Evolutionary conservation across 108 stramenopile genomes (phyloP).

Genomic region (Stephanodiscus triporus): DNA sequence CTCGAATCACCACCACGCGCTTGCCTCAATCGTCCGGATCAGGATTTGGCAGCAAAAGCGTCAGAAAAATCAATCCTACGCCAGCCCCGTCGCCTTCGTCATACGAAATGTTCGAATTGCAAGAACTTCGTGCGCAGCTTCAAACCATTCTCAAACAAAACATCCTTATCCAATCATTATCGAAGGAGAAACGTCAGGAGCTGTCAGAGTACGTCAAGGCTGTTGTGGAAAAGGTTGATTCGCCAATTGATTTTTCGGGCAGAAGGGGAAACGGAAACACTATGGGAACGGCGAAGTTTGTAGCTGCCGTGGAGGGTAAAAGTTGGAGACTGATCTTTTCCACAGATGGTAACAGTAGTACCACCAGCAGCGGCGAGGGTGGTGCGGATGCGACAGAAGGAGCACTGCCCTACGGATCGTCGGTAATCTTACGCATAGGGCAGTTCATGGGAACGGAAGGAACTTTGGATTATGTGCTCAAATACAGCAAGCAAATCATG

Average conservation of each 20-base stretch:
- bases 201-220: slow-evolving; percentile 57
- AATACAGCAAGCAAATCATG: slow-evolving; percentile 64
- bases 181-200: slow-evolving; percentile 51
- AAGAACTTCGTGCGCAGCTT: slow-evolving; percentile 75
- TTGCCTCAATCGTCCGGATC: slow-evolving; percentile 21
- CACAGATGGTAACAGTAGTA: slow-evolving; percentile 34
- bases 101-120: slow-evolving; percentile 63
- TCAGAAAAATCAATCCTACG: slow-evolving; percentile 8
- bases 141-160: slow-evolving; percentile 59
- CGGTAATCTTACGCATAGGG: slow-evolving; percentile 49
- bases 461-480: slow-evolving; percentile 61
- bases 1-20: background rate
- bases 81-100: slow-evolving; percentile 13
- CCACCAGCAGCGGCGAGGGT: background rate
- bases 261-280: slow-evolving; percentile 5
- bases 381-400: slow-evolving; percentile 17
- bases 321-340: slow-evolving; percentile 71
- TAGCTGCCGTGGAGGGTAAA: slow-evolving; percentile 45
- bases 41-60: slow-evolving; percentile 30
- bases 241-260: slow-evolving; percentile 49
- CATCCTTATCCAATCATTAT: slow-evolving; percentile 45
- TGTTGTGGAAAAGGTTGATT: slow-evolving; percentile 42
- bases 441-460: slow-evolving; percentile 52
- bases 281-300: slow-evolving; percentile 46
- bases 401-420: slow-evolving; percentile 64